Percentiles rank a stretch among this genome's conserved stretches.
These are phyloP conservation scores for Myriangium duriaei DNA, from an alignment of 2,329 filamentous ascomycete genomes.

Conservation along the genomic window DNA sequence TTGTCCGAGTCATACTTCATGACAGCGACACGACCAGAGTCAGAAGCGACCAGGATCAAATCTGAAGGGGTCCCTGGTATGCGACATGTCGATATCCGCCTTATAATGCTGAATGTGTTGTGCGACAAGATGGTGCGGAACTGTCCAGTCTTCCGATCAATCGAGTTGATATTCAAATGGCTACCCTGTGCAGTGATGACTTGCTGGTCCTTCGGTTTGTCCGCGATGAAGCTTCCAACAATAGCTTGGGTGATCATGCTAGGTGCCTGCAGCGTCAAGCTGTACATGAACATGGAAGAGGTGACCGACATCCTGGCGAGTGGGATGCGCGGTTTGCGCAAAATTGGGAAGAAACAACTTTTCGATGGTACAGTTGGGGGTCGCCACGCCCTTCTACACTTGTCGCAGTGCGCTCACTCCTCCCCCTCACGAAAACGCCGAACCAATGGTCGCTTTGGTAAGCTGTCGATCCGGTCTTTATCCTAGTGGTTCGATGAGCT, in stretches of 20 bases:
- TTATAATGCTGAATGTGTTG: conserved; percentile 91
- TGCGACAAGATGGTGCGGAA: conserved; percentile 78
- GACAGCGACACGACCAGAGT: conserved; percentile 89
- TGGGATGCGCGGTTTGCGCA: not conserved
- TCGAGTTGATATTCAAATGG: conserved; percentile 73
- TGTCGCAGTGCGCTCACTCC: no score
- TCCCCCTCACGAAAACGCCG: no score
- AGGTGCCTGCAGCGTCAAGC: conserved; percentile 85
- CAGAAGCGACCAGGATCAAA: conserved; percentile 87
- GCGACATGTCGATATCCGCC: conserved; percentile 76
- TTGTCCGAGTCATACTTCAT: conserved; percentile 79
- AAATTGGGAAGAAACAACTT: no score
- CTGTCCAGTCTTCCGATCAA: conserved; percentile 56
- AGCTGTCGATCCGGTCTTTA: no score
- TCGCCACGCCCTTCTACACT: no score
- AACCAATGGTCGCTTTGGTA: no score
- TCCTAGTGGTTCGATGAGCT: no score
- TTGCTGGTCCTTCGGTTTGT: conserved; percentile 83
- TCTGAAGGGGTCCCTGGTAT: conserved; percentile 96
- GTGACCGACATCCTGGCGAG: conserved; percentile 13
- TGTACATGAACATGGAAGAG: conserved; percentile 44
- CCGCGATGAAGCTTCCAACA: conserved; percentile 68
- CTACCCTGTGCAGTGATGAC: conserved; percentile 91
- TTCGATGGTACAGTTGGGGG: no score
- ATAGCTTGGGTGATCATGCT: conserved; percentile 83